These are phyloP conservation scores for Grifola frondosa DNA, from an alignment of 1,284 basidiomycete species.

Conservation along the genomic window DNA sequence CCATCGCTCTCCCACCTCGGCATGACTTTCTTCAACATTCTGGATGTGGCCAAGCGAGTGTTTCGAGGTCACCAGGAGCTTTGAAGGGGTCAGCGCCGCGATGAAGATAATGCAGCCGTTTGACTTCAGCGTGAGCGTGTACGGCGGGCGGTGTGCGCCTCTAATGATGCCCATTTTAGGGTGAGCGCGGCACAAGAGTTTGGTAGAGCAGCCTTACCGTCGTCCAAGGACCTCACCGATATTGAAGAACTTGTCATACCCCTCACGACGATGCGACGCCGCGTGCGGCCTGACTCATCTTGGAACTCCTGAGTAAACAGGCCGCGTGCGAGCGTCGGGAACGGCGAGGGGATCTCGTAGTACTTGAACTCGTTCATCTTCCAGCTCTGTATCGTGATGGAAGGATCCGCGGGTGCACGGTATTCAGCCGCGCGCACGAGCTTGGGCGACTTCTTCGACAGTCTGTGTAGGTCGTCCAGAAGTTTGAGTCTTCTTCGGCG, in stretches of 20 bases:
- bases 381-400: constrained; percentile 74
- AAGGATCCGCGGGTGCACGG: constrained; percentile 51
- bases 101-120: constrained; percentile 99
- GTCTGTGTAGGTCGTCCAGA: constrained; percentile 46
- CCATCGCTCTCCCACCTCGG: constrained; percentile 83
- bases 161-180: constrained; percentile 76
- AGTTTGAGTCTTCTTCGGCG: constrained; percentile 54
- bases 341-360: constrained; percentile 83
- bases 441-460: constrained; percentile 56
- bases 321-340: constrained; percentile 89
- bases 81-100: constrained; percentile 74
- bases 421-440: constrained; percentile 59
- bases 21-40: constrained; percentile 55
- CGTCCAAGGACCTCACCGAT: constrained; percentile 96
- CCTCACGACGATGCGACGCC: constrained; percentile 83
- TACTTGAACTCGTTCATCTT: constrained; percentile 97
- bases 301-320: constrained; percentile 67
- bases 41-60: constrained; percentile 72
- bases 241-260: constrained; percentile 99
- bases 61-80: constrained; percentile 90
- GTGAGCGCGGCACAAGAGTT: not conserved
- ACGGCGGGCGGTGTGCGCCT: constrained; percentile 78
- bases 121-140: constrained; percentile 90
- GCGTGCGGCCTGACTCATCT: constrained; percentile 29
- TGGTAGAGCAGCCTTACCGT: constrained; percentile 53